A percentile compares a stretch with the other conserved stretches of the same genome.
These are phyloP conservation scores for Suillus decipiens DNA, from an alignment of 768 basidiomycete genomes.

Conservation along the genomic window DNA sequence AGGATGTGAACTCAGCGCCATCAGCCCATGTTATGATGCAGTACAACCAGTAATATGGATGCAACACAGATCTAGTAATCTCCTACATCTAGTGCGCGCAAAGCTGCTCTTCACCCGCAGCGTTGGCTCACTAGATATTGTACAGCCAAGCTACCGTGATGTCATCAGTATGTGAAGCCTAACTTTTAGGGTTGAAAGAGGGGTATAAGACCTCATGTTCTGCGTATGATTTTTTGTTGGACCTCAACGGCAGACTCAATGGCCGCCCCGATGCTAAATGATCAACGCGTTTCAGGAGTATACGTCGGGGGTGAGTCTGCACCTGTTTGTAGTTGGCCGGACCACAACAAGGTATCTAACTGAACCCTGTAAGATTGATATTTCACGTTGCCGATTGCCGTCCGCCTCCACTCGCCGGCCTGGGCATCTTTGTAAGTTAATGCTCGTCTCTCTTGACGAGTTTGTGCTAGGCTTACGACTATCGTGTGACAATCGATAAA, in stretches of 20 bases:
- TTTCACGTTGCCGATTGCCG: neutral
- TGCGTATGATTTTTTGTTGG: neutral
- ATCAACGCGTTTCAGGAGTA: conserved; percentile 1
- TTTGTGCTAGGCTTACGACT: conserved; percentile 6
- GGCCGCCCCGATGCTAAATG: neutral
- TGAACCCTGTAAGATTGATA: neutral
- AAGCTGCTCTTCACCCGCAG: neutral
- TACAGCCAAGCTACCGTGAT: neutral
- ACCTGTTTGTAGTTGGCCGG: neutral
- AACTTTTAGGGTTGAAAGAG: neutral
- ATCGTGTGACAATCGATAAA: neutral
- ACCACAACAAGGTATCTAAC: conserved; percentile 1
- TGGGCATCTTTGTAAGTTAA: conserved; percentile 8
- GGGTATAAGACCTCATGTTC: neutral
- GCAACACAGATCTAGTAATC: neutral
- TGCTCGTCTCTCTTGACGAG: neutral
- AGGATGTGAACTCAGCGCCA: no score
- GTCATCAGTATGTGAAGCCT: neutral
- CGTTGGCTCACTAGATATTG: neutral
- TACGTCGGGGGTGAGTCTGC: conserved; percentile 2
- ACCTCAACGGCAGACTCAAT: neutral
- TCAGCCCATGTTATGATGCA: neutral
- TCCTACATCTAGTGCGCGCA: neutral
- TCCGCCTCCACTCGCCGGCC: neutral
- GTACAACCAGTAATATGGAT: neutral